Base-by-base conservation (phyloP, 257 asterid genomes). In the Cruciata laevipes region DNA sequence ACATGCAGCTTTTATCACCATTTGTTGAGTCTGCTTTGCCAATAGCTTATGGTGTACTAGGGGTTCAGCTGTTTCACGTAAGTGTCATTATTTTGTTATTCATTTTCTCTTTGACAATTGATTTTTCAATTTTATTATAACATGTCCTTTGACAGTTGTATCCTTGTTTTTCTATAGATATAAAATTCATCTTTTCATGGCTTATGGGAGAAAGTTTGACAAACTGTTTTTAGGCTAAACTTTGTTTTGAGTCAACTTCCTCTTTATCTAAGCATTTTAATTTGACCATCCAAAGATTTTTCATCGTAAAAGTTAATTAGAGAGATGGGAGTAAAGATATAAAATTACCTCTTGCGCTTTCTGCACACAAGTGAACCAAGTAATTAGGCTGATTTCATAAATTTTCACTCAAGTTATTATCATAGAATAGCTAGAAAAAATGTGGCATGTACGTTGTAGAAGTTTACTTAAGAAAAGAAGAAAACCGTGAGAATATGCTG, bases 1-100 rank as follows among this genome's bases (percentile, higher is more conserved):
- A 89, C 77, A 83, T 91, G 96, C 88, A 91, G 78, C 87, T 84
- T 71, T 79, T 91, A 40, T 24, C 77, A 78, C 98, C 98, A 64
- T 88, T 91, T 76, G 96, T 91, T 72, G 98, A 85, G 35, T 81
- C 95, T 77, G 96, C 98, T 71, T 71, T 91, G 78, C 98, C 98
- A 65, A 73, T 91, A 49, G 96, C 98, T 38, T 89, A 91, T 79
- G 98, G 98, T 35, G 89, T 86, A n/a, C 60, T 91, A 81, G 89
- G 95, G 40, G 82, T 91, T 78, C 98, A 91, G 77, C 63, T 91
- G 47, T 83, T 89, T 81, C 98, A 91, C 73, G 98, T 91, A 79
- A 82, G 94, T 60, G 71, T 51, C 58, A 32, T 61, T 55, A 64
- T 67, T 63, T 27, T 17, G 31, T 40, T 61, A 38, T 62, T 56